Base-by-base conservation (phyloP, 176 grass and related monocot species). In the Dendrocalamus sinicus region DNA sequence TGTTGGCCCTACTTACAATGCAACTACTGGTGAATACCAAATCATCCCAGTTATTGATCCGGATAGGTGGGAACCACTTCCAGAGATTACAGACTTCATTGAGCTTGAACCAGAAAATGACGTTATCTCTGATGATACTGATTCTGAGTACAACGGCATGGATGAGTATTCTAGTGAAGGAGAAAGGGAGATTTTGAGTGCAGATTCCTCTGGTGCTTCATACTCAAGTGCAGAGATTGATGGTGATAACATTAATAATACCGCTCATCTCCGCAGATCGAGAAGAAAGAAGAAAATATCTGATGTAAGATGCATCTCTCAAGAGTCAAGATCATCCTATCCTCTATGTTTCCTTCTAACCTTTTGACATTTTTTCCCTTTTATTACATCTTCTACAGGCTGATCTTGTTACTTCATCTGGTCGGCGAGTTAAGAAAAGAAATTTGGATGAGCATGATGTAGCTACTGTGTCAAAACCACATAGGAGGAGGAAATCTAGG, bases 51-150 rank as follows among this genome's bases (percentile, higher is more conserved):
- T 92, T 79, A 93, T 95, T 85, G 93, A 98, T 81, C 83, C 94
- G 37, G 96, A 95, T 66, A 89, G 88, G 47, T 98, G 95, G 95
- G 96, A 98, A 89, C 96, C 96, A 73, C 92, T 95, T 84, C 96
- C 88, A 55, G 96, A 98, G 72, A 83, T 94, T 67, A 74, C 86
- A 9, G 96, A 98, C 81, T 89, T 89, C 76, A 55, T 98, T 85
- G 93, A 95, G 45, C 86, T 94, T 91, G 96, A 95, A 88, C 77
- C 70, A 73, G 96, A 94, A 74, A 93, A 92, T 44, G 96, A 98
- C 54, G 83, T 90, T 54, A 91, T 95, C 14, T 95, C 91, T 83
- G 96, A 98, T 67, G 96, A 95, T 85, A 95, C 89, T 67, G 96
- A 98, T 92, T 98, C 96, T 37, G 96, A 98, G 88, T 98, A 95